Evolutionary conservation across 805 yeast genomes (phyloP).

Genomic region (Brettanomyces sp.): DNA sequence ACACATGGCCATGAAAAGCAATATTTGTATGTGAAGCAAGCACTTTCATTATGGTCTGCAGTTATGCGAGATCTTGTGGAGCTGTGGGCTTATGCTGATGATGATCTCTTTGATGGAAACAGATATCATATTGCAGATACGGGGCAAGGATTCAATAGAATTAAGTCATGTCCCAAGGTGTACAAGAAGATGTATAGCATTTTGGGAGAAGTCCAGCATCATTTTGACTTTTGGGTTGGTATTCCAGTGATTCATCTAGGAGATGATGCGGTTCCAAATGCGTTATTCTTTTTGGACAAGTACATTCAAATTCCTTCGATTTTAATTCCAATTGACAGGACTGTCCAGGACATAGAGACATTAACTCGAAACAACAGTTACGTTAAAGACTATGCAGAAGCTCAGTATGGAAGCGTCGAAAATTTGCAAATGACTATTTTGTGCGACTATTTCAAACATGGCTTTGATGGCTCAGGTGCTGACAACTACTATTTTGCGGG

Average conservation of each 20-base stretch:
- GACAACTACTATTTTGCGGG: constrained; percentile 80
- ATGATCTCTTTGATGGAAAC: constrained; percentile 51
- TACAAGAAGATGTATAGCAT: constrained; percentile 64
- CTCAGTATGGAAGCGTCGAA: constrained; percentile 48
- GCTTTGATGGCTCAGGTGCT: constrained; percentile 76
- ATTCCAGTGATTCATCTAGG: constrained; percentile 74
- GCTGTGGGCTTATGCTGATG: constrained; percentile 71
- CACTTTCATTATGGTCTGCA: constrained; percentile 64
- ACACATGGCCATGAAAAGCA: constrained; percentile 69
- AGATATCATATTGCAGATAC: constrained; percentile 57
- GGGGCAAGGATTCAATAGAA: constrained; percentile 74
- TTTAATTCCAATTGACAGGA: constrained; percentile 60
- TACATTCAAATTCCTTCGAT: constrained; percentile 74
- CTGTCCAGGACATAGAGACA: constrained; percentile 45
- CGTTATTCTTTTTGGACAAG: constrained; percentile 69
- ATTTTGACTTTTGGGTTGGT: constrained; percentile 65
- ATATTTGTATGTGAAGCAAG: constrained; percentile 66
- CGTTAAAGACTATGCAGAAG: constrained; percentile 40
- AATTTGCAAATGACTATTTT: constrained; percentile 40
- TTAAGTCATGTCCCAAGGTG: constrained; percentile 63
- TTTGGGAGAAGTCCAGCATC: constrained; percentile 54
- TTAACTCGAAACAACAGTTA: constrained; percentile 37
- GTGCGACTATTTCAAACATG: constrained; percentile 46
- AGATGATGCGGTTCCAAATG: constrained; percentile 79
- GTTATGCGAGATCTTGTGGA: constrained; percentile 72